Percentiles rank a stretch among this genome's conserved stretches.
Conservation (phyloP, 352 stramenopile species). For the Pythium scleroteichum region DNA sequence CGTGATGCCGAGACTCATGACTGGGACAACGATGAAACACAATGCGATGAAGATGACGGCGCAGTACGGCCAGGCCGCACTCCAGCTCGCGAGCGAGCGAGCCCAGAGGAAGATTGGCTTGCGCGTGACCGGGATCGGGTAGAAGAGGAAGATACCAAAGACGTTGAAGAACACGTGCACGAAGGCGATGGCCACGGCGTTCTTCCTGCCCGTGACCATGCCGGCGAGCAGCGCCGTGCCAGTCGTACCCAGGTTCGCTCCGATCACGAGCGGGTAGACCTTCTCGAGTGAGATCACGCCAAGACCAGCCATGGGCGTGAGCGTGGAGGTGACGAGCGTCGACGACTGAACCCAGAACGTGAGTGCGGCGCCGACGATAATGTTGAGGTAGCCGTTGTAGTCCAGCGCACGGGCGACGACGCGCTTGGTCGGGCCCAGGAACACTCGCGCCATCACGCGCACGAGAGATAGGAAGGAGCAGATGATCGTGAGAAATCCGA, state of each 20-base stretch:
- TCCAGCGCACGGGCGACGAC: conserved; percentile 76
- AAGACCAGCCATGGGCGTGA: conserved; percentile 71
- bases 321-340: conserved; percentile 71
- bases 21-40: conserved; percentile 24
- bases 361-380: conserved; percentile 61
- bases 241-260: conserved; percentile 85
- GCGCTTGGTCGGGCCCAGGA: conserved; percentile 65
- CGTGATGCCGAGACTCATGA: conserved; percentile 26
- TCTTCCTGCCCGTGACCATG: conserved; percentile 52
- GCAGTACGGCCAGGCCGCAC: conserved; percentile 29
- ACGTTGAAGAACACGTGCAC: conserved; percentile 85
- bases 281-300: conserved; percentile 67
- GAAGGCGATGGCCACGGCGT: conserved; percentile 67
- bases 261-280: conserved; percentile 80
- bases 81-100: conserved; percentile 36
- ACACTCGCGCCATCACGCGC: conserved; percentile 28
- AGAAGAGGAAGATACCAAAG: conserved; percentile 76
- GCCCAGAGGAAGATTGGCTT: conserved; percentile 53
- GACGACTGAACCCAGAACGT: conserved; percentile 79
- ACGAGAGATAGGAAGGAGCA: conserved; percentile 27
- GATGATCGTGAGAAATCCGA: conserved; percentile 28
- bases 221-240: conserved; percentile 66
- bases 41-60: conserved; percentile 26
- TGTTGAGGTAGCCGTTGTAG: conserved; percentile 72
- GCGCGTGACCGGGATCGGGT: conserved; percentile 75